Evolutionary conservation across 306 rosid genomes (phyloP).

Genomic region (Calophaca sinica): DNA sequence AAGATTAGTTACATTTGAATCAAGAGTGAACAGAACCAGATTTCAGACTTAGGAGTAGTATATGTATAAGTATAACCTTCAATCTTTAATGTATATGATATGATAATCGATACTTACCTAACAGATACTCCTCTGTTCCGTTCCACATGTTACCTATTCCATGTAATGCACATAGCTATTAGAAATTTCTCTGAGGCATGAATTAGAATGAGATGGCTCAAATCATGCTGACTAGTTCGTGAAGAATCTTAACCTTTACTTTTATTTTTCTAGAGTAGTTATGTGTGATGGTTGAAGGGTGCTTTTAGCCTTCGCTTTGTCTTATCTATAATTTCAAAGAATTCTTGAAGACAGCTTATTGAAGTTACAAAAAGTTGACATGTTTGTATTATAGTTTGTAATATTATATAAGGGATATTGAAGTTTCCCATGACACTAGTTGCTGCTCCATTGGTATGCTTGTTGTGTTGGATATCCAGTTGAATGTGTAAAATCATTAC

Average conservation of each 20-base stretch:
- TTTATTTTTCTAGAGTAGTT: neutral
- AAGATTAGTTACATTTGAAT: constrained; percentile 5
- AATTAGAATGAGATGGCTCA: neutral
- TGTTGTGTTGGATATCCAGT: constrained; percentile 16
- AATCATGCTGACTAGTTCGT: neutral
- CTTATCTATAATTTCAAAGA: neutral
- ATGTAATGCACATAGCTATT: neutral
- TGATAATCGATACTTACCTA: neutral
- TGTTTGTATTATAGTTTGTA: neutral
- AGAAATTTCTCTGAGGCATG: neutral
- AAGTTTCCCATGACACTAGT: neutral
- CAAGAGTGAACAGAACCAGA: neutral
- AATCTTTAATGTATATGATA: neutral
- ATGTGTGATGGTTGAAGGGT: neutral
- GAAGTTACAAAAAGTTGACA: neutral
- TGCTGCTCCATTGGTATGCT: constrained; percentile 16
- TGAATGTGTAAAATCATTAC: constrained; percentile 14
- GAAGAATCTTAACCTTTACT: neutral
- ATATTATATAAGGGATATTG: neutral
- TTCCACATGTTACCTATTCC: neutral
- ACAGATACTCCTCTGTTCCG: neutral
- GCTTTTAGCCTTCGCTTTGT: neutral
- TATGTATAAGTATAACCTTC: neutral
- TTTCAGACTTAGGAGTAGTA: constrained; percentile 10
- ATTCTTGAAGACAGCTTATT: neutral